Conservation (phyloP, 495 filamentous ascomycete species). For the Neurospora africana region DNA sequence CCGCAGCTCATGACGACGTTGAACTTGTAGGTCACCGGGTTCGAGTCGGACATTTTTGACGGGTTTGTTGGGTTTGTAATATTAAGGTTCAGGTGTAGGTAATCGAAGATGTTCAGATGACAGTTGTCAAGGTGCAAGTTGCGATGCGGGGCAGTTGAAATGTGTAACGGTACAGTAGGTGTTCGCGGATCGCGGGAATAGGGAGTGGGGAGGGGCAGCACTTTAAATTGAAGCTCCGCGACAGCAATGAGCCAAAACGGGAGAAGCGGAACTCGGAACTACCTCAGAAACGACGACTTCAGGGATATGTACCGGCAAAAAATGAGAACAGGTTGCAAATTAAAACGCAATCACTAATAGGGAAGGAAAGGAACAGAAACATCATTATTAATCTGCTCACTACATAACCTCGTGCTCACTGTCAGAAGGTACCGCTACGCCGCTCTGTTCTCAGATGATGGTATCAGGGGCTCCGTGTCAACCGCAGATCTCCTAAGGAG, state of each 20-base stretch:
- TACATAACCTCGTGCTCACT: neutral
- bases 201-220: neutral
- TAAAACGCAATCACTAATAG: neutral
- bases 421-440: neutral
- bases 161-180: neutral
- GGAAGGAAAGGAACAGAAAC: neutral
- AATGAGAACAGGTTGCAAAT: neutral
- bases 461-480: neutral
- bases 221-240: neutral
- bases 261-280: neutral
- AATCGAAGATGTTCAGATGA: neutral
- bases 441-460: neutral
- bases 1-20: conserved; percentile 54
- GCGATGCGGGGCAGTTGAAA: neutral
- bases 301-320: neutral
- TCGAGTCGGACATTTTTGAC: conserved; percentile 10
- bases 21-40: conserved; percentile 57
- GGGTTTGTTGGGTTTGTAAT: conserved; percentile 7
- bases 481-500: neutral
- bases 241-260: neutral
- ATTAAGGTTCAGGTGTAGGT: neutral
- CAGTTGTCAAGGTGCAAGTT: neutral
- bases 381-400: conserved; percentile 9
- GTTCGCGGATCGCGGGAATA: neutral
- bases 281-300: neutral